Base-by-base conservation (phyloP, 1,139 yeast species). In the Debaryomycetaceae sp. region DNA sequence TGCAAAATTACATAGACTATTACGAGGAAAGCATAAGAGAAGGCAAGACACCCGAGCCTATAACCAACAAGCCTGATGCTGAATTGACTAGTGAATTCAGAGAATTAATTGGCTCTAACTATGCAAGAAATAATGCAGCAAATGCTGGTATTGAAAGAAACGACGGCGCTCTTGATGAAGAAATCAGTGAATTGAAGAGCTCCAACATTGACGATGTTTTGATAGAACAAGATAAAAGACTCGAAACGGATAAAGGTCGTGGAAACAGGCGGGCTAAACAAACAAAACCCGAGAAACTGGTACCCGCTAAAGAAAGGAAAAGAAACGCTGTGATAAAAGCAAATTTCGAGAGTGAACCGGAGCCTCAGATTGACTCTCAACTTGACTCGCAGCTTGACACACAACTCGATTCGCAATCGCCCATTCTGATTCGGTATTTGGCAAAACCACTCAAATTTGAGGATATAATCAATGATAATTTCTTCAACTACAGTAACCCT, bases 1-100 rank as follows among this genome's bases (percentile, higher is more conserved):
- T 83, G 35, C 77, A 75, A 42, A 68, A 70, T 37, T 85, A 79
- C 53, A 68, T 81, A 35, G 58, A 62, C 6, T 79, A 81, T 53
- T 83, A 79, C 56, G 78, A 79, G 29, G 53, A 55, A 5, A 70
- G 73, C 44, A 42, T 59, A 19, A 58, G 52, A 13, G 59, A 59
- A 31, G 68, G 69, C 22, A 55, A 61, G 28, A 53, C 46, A 3
- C 83, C 87, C 1, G 67, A 65, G 35, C 78, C 81, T 22, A 78
- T 81, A 75, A 78, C 71, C 44, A 75, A 77, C 49, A 44, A 44
- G 17, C 35, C 42, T 5, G 41, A 36, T 17, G 33, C 36, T 14
- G 39, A 39, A 5, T 26, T 40, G 13, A 31, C 33, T 17, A 16
- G 22, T 3, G 42, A 40, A 34, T 35, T 44, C 18, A 42, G 41